Conservation (phyloP, 2,329 filamentous ascomycete species). For the Calycina marina region DNA sequence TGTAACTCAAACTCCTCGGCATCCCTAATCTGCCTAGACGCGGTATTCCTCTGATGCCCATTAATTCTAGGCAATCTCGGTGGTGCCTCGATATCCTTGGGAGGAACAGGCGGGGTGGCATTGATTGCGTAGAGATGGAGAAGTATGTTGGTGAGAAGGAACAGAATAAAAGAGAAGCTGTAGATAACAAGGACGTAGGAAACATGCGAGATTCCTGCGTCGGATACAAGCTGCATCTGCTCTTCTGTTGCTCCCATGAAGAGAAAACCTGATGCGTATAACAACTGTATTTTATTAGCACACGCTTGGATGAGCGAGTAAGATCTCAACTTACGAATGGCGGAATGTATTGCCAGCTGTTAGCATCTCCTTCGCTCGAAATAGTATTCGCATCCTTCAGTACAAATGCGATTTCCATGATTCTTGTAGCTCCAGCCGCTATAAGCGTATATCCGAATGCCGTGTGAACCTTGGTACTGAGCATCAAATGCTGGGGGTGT, state of each 20-base stretch:
- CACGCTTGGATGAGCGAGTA: constrained; percentile 1
- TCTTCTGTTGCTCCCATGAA: constrained; percentile 98
- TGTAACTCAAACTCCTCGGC: constrained; percentile 91
- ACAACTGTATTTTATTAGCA: constrained; percentile 41
- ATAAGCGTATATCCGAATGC: constrained; percentile 94
- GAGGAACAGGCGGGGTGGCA: constrained; percentile 25
- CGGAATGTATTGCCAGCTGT: constrained; percentile 58
- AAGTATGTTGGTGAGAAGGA: constrained; percentile 71
- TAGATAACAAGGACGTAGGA: constrained; percentile 86
- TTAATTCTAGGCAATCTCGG: constrained; percentile 16
- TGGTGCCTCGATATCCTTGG: constrained; percentile 19
- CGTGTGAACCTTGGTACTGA: constrained; percentile 77
- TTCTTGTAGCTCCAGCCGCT: constrained; percentile 68
- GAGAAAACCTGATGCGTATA: constrained; percentile 84
- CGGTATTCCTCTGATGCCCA: constrained; percentile 26
- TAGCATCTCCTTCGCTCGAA: constrained; percentile 54
- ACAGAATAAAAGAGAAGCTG: constrained; percentile 78
- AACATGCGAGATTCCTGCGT: constrained; percentile 70
- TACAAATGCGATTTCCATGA: constrained; percentile 85
- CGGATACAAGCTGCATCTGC: constrained; percentile 68
- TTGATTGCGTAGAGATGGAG: constrained; percentile 63
- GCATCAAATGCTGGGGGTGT: constrained; percentile 69
- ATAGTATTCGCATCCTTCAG: constrained; percentile 55
- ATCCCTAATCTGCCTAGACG: constrained; percentile 51
- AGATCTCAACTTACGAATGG: constrained; percentile 44